Percentiles rank a stretch among this genome's conserved stretches.
Conservation (phyloP, 139 green algal species). For the Edaphochlamys debaryana region DNA sequence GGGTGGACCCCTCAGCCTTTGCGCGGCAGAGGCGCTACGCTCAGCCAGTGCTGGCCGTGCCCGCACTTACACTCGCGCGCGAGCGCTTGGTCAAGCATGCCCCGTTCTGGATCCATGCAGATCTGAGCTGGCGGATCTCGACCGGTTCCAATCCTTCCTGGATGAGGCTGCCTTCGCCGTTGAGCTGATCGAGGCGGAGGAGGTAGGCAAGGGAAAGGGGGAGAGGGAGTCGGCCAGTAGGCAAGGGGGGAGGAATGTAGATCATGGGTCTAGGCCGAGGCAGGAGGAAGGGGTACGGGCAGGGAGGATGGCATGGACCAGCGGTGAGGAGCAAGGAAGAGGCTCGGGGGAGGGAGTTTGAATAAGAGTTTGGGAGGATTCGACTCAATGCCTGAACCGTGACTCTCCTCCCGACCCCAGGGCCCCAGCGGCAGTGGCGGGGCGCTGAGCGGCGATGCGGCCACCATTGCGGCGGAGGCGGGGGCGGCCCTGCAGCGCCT, state of each 20-base stretch:
- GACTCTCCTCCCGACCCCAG: neutral
- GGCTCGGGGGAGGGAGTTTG: neutral
- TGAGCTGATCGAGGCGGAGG: slow-evolving; percentile 73
- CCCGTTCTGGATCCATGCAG: too few relatives aligned
- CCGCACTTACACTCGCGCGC: too few relatives aligned
- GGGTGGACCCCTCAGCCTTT: too few relatives aligned
- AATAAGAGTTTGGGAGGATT: too few relatives aligned
- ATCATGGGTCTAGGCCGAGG: too few relatives aligned
- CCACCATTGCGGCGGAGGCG: slow-evolving; percentile 48
- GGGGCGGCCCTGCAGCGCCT: neutral
- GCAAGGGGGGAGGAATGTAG: neutral
- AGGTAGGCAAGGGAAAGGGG: too few relatives aligned
- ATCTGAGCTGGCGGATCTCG: slow-evolving; percentile 23
- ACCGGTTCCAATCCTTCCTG: slow-evolving; percentile 3
- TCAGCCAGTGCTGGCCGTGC: too few relatives aligned
- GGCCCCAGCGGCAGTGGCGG: neutral
- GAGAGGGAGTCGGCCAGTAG: neutral
- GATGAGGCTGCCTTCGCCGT: slow-evolving; percentile 63
- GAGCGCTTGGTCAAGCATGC: too few relatives aligned
- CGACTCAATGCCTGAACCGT: too few relatives aligned
- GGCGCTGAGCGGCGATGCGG: slow-evolving; percentile 16
- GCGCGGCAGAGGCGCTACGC: too few relatives aligned
- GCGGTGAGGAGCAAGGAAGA: neutral
- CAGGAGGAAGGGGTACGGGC: too few relatives aligned
- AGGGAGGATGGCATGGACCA: too few relatives aligned